Evolutionary conservation across 1,139 yeast species (phyloP).

Genomic region (Zygosaccharomyces sapae): DNA sequence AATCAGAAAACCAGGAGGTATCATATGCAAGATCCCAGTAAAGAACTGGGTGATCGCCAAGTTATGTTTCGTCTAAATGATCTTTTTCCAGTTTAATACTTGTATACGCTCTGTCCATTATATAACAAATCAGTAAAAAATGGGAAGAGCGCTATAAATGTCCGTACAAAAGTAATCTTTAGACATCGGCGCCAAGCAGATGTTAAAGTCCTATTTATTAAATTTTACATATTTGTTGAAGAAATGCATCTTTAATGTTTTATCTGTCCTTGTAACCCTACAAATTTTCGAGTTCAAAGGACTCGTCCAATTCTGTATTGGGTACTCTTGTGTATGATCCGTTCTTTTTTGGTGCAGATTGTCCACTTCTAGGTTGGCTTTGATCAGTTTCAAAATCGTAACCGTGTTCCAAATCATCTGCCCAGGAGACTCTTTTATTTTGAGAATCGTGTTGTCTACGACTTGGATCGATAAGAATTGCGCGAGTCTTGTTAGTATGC

Average conservation of each 20-base stretch:
- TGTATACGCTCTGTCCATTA: no score
- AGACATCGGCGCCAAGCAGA: no score
- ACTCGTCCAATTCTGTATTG: conserved; percentile 19
- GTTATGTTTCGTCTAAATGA: no score
- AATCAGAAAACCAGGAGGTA: no score
- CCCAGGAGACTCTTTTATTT: conserved; percentile 38
- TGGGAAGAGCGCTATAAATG: no score
- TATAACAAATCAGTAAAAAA: no score
- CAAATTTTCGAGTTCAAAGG: conserved; percentile 23
- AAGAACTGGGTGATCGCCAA: no score
- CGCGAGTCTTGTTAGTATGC: conserved; percentile 22
- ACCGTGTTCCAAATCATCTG: conserved; percentile 31
- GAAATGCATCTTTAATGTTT: background rate
- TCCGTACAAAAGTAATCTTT: no score
- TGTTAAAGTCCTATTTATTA: no score
- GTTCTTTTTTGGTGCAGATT: conserved; percentile 15
- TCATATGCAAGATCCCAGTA: no score
- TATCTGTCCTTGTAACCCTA: conserved; percentile 4
- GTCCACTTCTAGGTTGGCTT: conserved; percentile 13
- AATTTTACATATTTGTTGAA: no score
- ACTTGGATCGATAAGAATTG: conserved; percentile 31
- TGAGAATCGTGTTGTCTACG: conserved; percentile 17
- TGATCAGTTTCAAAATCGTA: conserved; percentile 42
- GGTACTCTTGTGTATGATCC: conserved; percentile 24
- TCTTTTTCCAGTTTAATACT: no score